Evolutionary conservation across 257 asterid species (phyloP).

Genomic region (Vinca minor): DNA sequence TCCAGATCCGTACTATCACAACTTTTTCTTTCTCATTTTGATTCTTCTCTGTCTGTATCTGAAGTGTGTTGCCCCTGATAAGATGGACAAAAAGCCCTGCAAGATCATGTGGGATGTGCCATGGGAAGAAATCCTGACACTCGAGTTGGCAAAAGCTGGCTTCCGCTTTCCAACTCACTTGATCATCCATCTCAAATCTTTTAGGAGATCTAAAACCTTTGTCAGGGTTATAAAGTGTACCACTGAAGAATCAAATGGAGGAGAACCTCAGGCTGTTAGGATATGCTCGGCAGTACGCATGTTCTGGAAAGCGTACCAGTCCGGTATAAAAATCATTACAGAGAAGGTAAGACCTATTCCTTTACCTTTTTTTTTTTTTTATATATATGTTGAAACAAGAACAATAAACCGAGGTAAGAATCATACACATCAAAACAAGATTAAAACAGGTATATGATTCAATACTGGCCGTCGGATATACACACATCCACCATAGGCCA

Average conservation of each 20-base stretch:
- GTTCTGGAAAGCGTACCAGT: constrained; percentile 65
- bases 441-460: neutral
- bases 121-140: constrained; percentile 82
- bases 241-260: constrained; percentile 53
- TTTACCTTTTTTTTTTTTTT: neutral
- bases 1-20: too few relatives aligned
- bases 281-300: constrained; percentile 59
- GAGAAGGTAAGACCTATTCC: constrained; percentile 38
- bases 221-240: constrained; percentile 88
- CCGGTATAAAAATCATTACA: constrained; percentile 22
- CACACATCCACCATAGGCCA: neutral
- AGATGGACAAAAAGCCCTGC: constrained; percentile 84
- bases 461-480: neutral
- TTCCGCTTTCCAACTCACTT: constrained; percentile 64
- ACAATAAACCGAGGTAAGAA: neutral
- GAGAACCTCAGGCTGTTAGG: constrained; percentile 70
- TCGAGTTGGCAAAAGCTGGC: constrained; percentile 94
- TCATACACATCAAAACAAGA: neutral
- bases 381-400: neutral
- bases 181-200: constrained; percentile 72
- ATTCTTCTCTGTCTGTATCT: constrained; percentile 16
- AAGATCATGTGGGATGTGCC: constrained; percentile 96
- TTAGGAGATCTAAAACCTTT: constrained; percentile 70
- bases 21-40: constrained; percentile 9
- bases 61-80: constrained; percentile 69